phyloP scores from a whole-genome alignment of 176 grass and related monocot genomes.

The Triticum turgidum region DNA sequence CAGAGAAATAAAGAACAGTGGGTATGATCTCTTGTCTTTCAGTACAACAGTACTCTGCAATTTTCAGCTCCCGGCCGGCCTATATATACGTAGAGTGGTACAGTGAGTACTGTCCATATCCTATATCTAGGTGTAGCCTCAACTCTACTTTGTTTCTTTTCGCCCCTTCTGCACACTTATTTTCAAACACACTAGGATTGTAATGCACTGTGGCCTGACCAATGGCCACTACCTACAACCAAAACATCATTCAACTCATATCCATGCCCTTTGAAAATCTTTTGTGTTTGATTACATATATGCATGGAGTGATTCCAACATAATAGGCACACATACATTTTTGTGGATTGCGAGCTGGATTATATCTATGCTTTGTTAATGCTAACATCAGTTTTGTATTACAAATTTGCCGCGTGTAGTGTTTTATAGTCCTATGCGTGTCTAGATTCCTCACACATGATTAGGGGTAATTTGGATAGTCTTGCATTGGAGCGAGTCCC shows the following conservation, averaged over 20 bases:
- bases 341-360: neutral
- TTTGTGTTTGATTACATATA: neutral
- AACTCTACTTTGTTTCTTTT: conserved; percentile 44
- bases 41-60: conserved; percentile 28
- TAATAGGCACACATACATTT: neutral
- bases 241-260: conserved; percentile 10
- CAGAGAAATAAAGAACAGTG: neutral
- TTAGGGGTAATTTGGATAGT: neutral
- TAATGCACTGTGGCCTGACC: neutral
- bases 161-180: neutral
- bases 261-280: neutral
- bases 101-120: conserved; percentile 43
- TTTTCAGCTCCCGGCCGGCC: conserved; percentile 40
- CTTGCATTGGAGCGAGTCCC: neutral
- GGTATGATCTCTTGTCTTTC: conserved; percentile 50
- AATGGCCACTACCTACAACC: conserved; percentile 10
- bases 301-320: neutral
- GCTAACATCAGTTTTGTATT: neutral
- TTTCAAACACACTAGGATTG: conserved; percentile 18
- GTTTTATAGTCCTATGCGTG: neutral
- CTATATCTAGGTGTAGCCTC: conserved; percentile 44
- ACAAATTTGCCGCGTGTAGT: neutral
- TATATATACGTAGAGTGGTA: conserved; percentile 50
- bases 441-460: neutral
- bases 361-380: neutral